Base-by-base conservation (phyloP, 164 flowering plant genomes). In the Tinospora cordifolia region DNA sequence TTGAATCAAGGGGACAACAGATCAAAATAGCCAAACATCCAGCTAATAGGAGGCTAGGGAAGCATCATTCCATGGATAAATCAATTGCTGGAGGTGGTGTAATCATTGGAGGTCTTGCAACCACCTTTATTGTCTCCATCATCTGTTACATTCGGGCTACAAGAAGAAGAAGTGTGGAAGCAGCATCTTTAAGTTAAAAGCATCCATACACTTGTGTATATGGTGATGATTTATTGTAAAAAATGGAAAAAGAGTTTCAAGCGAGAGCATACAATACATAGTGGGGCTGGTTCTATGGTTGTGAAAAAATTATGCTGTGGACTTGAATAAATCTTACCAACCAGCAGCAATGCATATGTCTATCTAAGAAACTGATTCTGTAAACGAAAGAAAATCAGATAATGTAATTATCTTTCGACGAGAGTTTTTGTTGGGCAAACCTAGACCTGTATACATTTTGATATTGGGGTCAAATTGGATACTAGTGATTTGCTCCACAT, bases 61-160 rank as follows among this genome's bases (percentile, higher is more conserved):
- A 74, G 51, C 84, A 78, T 64, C 80, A 69, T 49, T 75, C 83
- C 0, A 8, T 27, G 5, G 87, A 87, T 38, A 82, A 79, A 71
- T 88, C 93, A 0, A 68, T 85, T 8, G 85, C 83, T 0, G 90
- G 88, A 0, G 93, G 88, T 6, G 87, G 88, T 3, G 85, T 87
- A 30, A 87, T 88, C 51, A 76, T 88, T 0, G 93, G 90, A 0
- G 87, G 90, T 24, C 81, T 88, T 13, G 93, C 82, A 36, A 78
- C 89, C 7, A 78, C 83, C 6, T 88, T 88, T 62, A 60, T 85
- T 66, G 86, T 81, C 63, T 79, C 89, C 1, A 71, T 88, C 65
- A 75, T 84, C 66, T 84, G 89, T 73, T 88, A 88, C 64, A 83
- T 88, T n/a, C 72, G 88, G 34, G 93, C 85, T 11, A 88, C 93